Evolutionary conservation across 2,329 filamentous ascomycete species (phyloP), one percentile per base, ranked within the genome.

Genomic region (Escovopsis weberi): DNA sequence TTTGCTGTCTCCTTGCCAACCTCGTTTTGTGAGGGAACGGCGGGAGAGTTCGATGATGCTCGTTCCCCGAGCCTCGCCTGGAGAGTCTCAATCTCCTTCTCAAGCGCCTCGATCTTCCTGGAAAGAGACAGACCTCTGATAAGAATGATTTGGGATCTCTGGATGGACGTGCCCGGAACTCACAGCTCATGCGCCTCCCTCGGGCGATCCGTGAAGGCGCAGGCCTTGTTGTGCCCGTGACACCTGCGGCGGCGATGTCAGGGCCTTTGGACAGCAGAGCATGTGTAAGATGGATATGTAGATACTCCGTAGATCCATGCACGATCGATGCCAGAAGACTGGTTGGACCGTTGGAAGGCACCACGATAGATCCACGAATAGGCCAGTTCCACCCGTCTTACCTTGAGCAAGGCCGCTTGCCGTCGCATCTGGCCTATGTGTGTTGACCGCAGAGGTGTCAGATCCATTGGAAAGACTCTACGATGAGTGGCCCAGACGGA

Each of bases 331-430:
- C 28, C 7, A 9, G 28, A 9, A 32, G 28, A 32, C 53, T 56
- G 30, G 30, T 33, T 10, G 26, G 23, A 18, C 26, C 6, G 33
- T 15, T 11, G 39, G 47, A 26, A 46, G 42, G 28, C 8, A 32
- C 28, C 7, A 15, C 15, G 15, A 32, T 32, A 32, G 28, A 32
- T 11, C 11, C 28, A 11, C 28, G 8, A 6, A 2, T 2, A 23
- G 23, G 6, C 6, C 23, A 6, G 6, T 32, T 9, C 11, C 28
- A 6, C 28, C 4, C 3, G 28, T 23, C 28, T 32, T 43, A 53
- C 53, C 54, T 46, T 32, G 53, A 53, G 38, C 54, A 55, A 12
- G 54, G 54, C 5, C 50, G 45, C 18, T 48, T 47, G 6, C 47
- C 53, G 37, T 55, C 50, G 30, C 54, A 56, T 44, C 44, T 50